Evolutionary conservation across 106 monocot species (phyloP), one percentile per base, ranked within the genome.

Genomic region (Amphibolis antarctica): DNA sequence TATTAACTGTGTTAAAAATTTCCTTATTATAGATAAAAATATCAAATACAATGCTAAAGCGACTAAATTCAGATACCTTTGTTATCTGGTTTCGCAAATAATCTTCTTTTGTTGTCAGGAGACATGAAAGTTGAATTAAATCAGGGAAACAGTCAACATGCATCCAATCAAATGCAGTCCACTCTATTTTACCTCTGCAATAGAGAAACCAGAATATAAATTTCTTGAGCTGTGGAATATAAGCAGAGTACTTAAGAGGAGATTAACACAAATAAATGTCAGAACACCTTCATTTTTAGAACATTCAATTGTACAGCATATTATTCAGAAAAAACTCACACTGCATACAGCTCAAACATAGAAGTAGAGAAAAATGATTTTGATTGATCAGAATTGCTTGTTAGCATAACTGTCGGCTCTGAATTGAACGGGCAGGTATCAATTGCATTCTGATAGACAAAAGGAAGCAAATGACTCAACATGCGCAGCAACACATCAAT

Each of bases 161-260:
- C 74, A 96, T 71, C 94, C 94, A 96, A 68, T 90, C 90, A 82
- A 96, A 90, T 45, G 71, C 71, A 71, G 84, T 67, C 94, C 94
- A 96, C 31, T 86, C 81, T 51, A 80, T 70, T 76, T 89, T 79
- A 29, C 79, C 86, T 72, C 94, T 96, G 55, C 74, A n/a, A 45
- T 75, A 31, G 12, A 10, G 42, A 66, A 22, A 5, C 28, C 36
- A 60, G 56, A 68, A 53, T 28, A 24, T 46, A 48, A 65, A 46
- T 12, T 25, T 43, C 42, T 30, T 36, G 3, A 53, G 19, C 31
- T 28, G 52, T 18, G 7, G 36, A n/a, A 36, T 36, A 53, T 13
- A 47, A 29, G 27, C 12, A 47, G 0, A 20, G 28, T 17, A n/a
- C 7, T 28, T 48, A 46, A 59, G 47, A 24, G 17, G 23, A 56